These are phyloP conservation scores for Quillaja saponaria DNA, from an alignment of 306 rosid genomes.

Conservation along the genomic window DNA sequence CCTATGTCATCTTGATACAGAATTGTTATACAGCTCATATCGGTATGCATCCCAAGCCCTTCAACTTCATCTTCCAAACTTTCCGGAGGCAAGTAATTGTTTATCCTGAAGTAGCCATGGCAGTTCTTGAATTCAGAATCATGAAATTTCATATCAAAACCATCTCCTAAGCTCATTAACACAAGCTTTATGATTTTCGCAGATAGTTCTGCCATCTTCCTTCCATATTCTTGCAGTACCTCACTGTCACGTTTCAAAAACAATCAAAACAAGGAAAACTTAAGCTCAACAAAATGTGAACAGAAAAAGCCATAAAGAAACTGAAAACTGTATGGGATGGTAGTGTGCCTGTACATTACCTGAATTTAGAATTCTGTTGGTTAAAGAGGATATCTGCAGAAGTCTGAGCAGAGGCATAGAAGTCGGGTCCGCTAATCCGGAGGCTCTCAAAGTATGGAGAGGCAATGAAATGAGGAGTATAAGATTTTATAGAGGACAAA, in stretches of 20 bases:
- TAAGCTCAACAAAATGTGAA: neutral
- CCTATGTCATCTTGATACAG: slow-evolving; percentile 81
- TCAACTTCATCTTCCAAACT: slow-evolving; percentile 52
- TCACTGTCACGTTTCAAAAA: slow-evolving; percentile 46
- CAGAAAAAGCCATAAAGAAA: slow-evolving; percentile 8
- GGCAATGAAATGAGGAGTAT: slow-evolving; percentile 93
- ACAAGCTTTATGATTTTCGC: slow-evolving; percentile 56
- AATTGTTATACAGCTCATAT: slow-evolving; percentile 88
- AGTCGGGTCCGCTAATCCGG: slow-evolving; percentile 76
- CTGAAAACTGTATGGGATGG: neutral
- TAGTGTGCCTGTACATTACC: slow-evolving; percentile 45
- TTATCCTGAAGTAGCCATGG: slow-evolving; percentile 83
- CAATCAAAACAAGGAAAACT: slow-evolving; percentile 10
- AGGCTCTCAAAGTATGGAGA: slow-evolving; percentile 98
- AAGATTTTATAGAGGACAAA: slow-evolving; percentile 67
- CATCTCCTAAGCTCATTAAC: slow-evolving; percentile 66
- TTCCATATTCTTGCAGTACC: slow-evolving; percentile 82
- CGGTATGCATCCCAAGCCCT: slow-evolving; percentile 97
- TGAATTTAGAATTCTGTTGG: slow-evolving; percentile 55
- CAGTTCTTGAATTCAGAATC: slow-evolving; percentile 70
- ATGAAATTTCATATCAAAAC: slow-evolving; percentile 48
- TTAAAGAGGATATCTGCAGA: slow-evolving; percentile 62
- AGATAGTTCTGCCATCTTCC: slow-evolving; percentile 71
- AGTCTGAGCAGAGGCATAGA: slow-evolving; percentile 68
- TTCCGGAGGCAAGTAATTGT: slow-evolving; percentile 69